Percentiles rank a stretch among this genome's conserved stretches.
phyloP scores from a whole-genome alignment of 129 eudicot genomes.

The Flaveria robusta region DNA sequence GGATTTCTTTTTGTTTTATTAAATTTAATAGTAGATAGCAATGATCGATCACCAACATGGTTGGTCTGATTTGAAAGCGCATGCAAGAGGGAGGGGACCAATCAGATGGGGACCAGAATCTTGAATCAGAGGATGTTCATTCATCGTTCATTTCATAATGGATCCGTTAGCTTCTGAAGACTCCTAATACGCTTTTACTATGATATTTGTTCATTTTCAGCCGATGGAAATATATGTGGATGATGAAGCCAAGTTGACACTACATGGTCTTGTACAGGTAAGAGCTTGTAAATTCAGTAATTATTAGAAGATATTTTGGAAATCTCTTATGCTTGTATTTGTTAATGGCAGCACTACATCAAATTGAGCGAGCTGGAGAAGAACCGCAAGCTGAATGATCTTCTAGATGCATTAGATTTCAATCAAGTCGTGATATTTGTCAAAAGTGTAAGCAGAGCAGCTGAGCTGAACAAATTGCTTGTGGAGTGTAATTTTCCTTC shows the following conservation, averaged over 20 bases:
- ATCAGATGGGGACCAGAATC: conserved; percentile 56
- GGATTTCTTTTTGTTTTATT: conserved; percentile 20
- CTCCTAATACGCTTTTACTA: conserved; percentile 80
- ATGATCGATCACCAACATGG: conserved; percentile 29
- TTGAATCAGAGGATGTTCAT: conserved; percentile 55
- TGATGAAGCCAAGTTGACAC: conserved; percentile 97
- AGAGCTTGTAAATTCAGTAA: background rate
- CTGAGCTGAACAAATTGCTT: conserved; percentile 94
- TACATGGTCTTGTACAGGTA: conserved; percentile 98
- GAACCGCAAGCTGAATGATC: conserved; percentile 93
- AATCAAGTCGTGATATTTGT: conserved; percentile 96
- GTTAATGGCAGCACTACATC: conserved; percentile 87
- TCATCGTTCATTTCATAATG: conserved; percentile 71
- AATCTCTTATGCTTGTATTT: background rate
- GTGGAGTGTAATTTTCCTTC: conserved; percentile 98
- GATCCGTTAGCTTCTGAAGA: conserved; percentile 74
- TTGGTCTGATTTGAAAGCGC: conserved; percentile 46
- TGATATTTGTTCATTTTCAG: conserved; percentile 93
- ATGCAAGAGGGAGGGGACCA: conserved; percentile 54
- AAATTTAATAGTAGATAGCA: conserved; percentile 23
- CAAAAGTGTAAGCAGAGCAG: conserved; percentile 96
- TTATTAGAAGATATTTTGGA: background rate
- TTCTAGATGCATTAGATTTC: conserved; percentile 94
- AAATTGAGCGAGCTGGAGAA: conserved; percentile 95
- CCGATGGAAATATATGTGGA: conserved; percentile 99